Evolutionary conservation across 345 rosid species (phyloP), one percentile per base, ranked within the genome.

Genomic region (Iberis pinnata): DNA sequence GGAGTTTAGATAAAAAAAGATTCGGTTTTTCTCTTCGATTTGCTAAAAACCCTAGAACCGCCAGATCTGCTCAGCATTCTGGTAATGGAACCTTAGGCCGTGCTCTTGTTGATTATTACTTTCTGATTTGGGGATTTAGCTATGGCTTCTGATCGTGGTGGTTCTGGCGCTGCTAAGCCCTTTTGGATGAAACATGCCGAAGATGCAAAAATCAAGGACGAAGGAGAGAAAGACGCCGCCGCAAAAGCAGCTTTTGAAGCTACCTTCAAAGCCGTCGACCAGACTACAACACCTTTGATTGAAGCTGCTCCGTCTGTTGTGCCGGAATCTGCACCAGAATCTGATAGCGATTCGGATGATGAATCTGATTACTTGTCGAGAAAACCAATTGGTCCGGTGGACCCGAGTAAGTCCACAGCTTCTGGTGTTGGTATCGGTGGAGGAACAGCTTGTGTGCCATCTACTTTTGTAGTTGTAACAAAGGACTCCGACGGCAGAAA

Each of bases 221-320:
- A 85, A 58, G 95, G 94, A 1, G 98, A 92, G 71, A 88, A 85
- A 63, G 73, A 76, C 6, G 98, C 98, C 0, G 98, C 94, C 1
- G 98, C 98, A 0, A 92, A 88, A 70, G 95, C 97, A 0, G 97
- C 98, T 14, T 92, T 92, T 10, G 98, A 88, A 42, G 97, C 98
- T 43, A 92, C 98, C 4, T 92, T 92, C 73, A 92, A 71, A 64
- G 84, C 71, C 37, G 51, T 62, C 38, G 74, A 82, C 8, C 76
- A 74, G 61, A 61, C 32, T 22, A 73, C 64, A 1, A 29, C 33
- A 9, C 85, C 73, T 33, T 74, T 75, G 58, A 78, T 70, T 2
- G 76, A 68, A 18, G 80, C 73, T 24, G 68, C 77, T 18, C 88
- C 73, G 22, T 65, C 41, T 40, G 62, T 48, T 0, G 83, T 65